phyloP scores from a whole-genome alignment of 768 basidiomycete species.

The Lactarius evosmus region DNA sequence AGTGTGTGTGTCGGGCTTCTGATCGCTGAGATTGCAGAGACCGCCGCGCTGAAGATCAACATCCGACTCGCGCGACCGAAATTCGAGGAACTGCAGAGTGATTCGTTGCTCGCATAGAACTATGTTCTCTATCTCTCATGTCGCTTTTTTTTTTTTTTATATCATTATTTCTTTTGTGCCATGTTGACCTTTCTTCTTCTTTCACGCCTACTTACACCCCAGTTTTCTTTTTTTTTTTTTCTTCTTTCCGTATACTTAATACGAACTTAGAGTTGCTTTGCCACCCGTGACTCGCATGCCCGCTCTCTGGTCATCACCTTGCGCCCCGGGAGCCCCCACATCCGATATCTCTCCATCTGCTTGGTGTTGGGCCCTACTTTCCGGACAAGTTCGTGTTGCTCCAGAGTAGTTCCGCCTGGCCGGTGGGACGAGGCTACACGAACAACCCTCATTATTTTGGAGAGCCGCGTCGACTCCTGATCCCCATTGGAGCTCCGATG shows the following conservation, averaged over 20 bases:
- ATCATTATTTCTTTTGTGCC: conserved; percentile 22
- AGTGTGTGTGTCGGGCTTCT: conserved; percentile 4
- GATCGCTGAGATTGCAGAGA: conserved; percentile 51
- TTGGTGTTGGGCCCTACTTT: not conserved
- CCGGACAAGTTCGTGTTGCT: no score
- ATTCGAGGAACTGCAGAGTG: conserved; percentile 86
- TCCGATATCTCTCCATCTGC: not conserved
- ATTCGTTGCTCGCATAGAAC: conserved; percentile 36
- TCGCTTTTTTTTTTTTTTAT: not conserved
- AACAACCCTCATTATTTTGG: not conserved
- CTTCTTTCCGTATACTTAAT: not conserved
- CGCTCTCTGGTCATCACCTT: not conserved
- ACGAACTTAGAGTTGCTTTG: not conserved
- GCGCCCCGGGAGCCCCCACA: not conserved
- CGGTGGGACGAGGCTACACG: not conserved
- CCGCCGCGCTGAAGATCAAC: conserved; percentile 83
- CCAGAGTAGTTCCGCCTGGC: no score
- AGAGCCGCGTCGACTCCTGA: not conserved
- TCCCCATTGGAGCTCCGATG: not conserved
- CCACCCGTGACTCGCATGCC: not conserved
- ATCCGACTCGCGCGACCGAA: conserved; percentile 82
- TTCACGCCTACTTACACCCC: not conserved
- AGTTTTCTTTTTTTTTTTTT: no score
- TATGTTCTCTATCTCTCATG: not conserved
- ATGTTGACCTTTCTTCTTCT: conserved; percentile 4